Base-by-base conservation (phyloP, 2,329 filamentous ascomycete species). In the Dothideomycetes sp. region DNA sequence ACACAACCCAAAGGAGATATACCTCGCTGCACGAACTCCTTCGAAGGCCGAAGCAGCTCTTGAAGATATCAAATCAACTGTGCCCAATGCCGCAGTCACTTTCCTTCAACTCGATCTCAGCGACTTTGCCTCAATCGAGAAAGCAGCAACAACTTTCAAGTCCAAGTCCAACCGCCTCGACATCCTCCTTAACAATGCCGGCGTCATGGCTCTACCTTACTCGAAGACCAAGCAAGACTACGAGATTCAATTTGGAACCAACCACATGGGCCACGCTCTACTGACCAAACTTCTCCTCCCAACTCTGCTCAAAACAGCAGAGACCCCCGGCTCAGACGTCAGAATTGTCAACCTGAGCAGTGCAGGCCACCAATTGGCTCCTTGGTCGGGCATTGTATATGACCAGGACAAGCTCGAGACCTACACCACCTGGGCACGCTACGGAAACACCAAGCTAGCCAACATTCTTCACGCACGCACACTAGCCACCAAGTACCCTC, bases 241-340 rank as follows among this genome's bases (percentile, higher is more conserved):
- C 45, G 69, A 73, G 49, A 58, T 65, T 22, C 66, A 70, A 37
- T 65, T 72, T 41, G 69, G 65, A 22, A 69, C 64, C 8, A 72
- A 73, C 46, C 64, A 71, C 53, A 53, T 72, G 45, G 69, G 66
- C n/a, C 69, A 69, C 45, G 64, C 66, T 4, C 55, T 70, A 1
- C 47, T 71, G 4, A 66, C 59, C 9, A 64, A 63, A 29, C 55
- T 68, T 2, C 58, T 73, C 0, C 49, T 69, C 1, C 66, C 65
- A 1, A 55, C 51, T 0, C 49, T 72, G 36, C 53, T 61, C 8
- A 45, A 56, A 12, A 70, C 69, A 0, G 62, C 64, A 4, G 47
- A 59, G 39, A 15, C 53, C 19, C 31, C 53, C 15, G 52, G 54
- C 0, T 51, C 49, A 11, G 49, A 58, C 3, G 68, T 70, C 4